These are phyloP conservation scores for Scenedesmus sp. DNA, from an alignment of 163 green algal genomes.

Conservation along the genomic window DNA sequence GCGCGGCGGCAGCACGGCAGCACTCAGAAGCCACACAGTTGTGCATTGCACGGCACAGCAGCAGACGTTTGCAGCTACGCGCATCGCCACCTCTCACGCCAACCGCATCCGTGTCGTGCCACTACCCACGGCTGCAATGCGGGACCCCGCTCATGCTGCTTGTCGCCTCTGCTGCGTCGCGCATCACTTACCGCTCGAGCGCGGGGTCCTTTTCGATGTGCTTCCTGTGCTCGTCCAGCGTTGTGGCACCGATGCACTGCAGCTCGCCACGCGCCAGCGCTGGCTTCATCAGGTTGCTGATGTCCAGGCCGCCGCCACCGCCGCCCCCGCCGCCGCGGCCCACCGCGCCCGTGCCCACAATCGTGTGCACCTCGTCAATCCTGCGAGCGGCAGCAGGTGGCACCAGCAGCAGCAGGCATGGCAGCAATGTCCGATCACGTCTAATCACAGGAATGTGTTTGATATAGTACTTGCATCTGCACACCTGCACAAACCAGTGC, in stretches of 20 bases:
- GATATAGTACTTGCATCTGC: neutral
- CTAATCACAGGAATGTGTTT: neutral
- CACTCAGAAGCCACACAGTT: neutral
- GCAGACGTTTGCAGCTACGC: neutral
- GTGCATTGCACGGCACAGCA: neutral
- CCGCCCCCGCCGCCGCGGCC: constrained; percentile 70
- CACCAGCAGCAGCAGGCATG: neutral
- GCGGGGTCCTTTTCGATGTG: constrained; percentile 99
- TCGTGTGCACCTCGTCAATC: constrained; percentile 97
- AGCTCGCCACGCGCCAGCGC: constrained; percentile 98
- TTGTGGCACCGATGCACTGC: constrained; percentile 99
- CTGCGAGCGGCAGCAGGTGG: constrained; percentile 46
- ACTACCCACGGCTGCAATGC: neutral
- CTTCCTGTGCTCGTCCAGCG: constrained; percentile 99
- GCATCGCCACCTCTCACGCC: neutral
- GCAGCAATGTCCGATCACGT: neutral
- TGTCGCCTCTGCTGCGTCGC: neutral
- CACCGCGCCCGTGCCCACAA: constrained; percentile 95
- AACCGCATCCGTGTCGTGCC: neutral
- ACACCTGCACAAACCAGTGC: neutral
- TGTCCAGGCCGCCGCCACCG: constrained; percentile 98
- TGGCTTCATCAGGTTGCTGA: constrained; percentile 99
- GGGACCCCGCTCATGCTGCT: neutral
- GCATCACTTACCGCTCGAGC: constrained; percentile 86
- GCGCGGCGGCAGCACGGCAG: neutral